Conservation (phyloP, 306 rosid genomes). For the Sicyos baderoa region DNA sequence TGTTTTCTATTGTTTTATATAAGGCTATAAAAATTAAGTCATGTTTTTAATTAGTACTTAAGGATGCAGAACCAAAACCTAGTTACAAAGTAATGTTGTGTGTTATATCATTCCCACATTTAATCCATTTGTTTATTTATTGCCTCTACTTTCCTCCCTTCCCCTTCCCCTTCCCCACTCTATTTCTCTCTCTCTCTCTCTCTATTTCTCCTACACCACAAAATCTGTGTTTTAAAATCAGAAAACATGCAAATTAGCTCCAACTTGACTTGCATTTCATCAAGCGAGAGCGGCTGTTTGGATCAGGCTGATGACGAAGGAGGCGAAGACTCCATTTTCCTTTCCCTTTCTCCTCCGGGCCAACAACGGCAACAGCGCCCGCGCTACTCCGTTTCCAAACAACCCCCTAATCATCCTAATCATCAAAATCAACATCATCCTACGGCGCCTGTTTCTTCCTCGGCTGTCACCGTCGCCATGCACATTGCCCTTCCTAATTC, state of each 20-base stretch:
- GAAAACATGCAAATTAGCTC: constrained; percentile 51
- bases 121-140: constrained; percentile 25
- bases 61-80: too few relatives aligned
- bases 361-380: constrained; percentile 21
- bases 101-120: background rate
- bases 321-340: constrained; percentile 58
- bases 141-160: constrained; percentile 23
- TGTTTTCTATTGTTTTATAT: too few relatives aligned
- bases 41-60: too few relatives aligned
- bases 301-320: constrained; percentile 22
- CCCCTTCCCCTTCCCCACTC: constrained; percentile 22
- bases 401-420: background rate
- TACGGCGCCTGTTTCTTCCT: too few relatives aligned
- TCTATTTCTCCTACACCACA: constrained; percentile 11
- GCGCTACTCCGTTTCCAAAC: background rate
- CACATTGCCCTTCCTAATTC: constrained; percentile 55
- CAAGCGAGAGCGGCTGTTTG: constrained; percentile 26
- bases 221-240: constrained; percentile 7
- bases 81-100: background rate
- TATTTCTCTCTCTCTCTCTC: constrained; percentile 15
- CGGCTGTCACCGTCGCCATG: constrained; percentile 64
- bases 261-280: constrained; percentile 34
- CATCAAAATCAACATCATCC: background rate
- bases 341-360: constrained; percentile 75
- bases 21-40: too few relatives aligned